Evolutionary conservation across 768 basidiomycete species (phyloP), one percentile per base, ranked within the genome.

Genomic region (Lactarius deliciosus): DNA sequence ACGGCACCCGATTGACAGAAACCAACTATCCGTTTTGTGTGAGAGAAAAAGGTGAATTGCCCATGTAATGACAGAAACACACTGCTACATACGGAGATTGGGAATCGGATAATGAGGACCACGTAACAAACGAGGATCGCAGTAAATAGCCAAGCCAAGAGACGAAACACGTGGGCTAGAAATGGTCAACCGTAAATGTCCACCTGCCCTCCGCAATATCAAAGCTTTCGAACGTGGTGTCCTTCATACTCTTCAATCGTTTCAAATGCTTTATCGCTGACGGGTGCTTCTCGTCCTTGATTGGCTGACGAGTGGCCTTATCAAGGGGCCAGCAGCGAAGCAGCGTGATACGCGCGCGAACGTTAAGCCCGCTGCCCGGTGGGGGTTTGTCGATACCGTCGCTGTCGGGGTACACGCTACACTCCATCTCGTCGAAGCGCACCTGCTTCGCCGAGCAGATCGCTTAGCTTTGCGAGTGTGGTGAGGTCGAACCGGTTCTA

Each of bases 121-220:
- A 50, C 45, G 47, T 66, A 61, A 59, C 47, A 40, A 57, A 57
- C 43, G 64, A 38, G 38, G 13, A 63, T 25, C 16, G 11, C 8
- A 58, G 50, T 32, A 57, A 5, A 38, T 57, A 28, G 59, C 40
- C n/a, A 63, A 28, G 59, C 40, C n/a, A 63, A 32, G 38, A 38
- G 53, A 65, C 40, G 25, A 56, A 41, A 40, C 41, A 9, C 5
- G 18, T 30, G 15, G 32, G 64, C 65, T 83, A 93, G 81, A 98
- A 99, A 79, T 96, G 94, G 74, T 94, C 88, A 68, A 98, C 97
- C 36, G 82, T 86, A 79, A 99, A 98, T 59, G 87, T 90, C 96
- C 96, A 98, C 77, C 85, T 88, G 60, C 97, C 97, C 72, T 87
- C 86, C 71, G 81, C 81, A 62, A 86, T 82, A 65, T 94, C 89